Conservation (phyloP, 768 basidiomycete species). For the Boletellus sp. region DNA sequence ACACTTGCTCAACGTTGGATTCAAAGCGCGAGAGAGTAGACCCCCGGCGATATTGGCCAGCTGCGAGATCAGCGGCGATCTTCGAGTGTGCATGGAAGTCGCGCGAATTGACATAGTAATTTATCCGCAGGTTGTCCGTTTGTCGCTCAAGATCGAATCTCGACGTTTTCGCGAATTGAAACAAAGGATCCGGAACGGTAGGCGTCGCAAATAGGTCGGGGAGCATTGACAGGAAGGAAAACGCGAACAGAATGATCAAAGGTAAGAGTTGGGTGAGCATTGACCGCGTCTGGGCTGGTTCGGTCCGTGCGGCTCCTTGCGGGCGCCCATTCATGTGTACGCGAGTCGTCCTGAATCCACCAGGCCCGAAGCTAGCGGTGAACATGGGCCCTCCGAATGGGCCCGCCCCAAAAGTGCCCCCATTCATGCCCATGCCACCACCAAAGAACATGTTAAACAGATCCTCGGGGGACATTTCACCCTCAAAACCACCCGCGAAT, state of each 20-base stretch:
- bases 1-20: slow-evolving; percentile 67
- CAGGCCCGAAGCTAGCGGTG: slow-evolving; percentile 72
- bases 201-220: slow-evolving; percentile 71
- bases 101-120: slow-evolving; percentile 77
- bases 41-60: slow-evolving; percentile 32
- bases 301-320: slow-evolving; percentile 34
- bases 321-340: slow-evolving; percentile 41
- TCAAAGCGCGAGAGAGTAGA: slow-evolving; percentile 61
- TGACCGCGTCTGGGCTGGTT: slow-evolving; percentile 49
- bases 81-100: slow-evolving; percentile 76
- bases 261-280: slow-evolving; percentile 77
- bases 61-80: slow-evolving; percentile 68
- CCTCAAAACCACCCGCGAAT: slow-evolving; percentile 61
- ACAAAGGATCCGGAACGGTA: slow-evolving; percentile 73
- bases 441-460: slow-evolving; percentile 99
- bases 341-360: slow-evolving; percentile 75
- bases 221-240: slow-evolving; percentile 79
- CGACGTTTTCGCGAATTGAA: slow-evolving; percentile 60
- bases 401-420: slow-evolving; percentile 53
- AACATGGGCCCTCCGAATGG: slow-evolving; percentile 56
- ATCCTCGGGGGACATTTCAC: slow-evolving; percentile 92
- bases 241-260: slow-evolving; percentile 75
- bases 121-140: slow-evolving; percentile 66
- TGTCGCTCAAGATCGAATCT: slow-evolving; percentile 67
- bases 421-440: slow-evolving; percentile 43